phyloP scores from a whole-genome alignment of 108 stramenopile species.

The Nitzschia sp. region DNA sequence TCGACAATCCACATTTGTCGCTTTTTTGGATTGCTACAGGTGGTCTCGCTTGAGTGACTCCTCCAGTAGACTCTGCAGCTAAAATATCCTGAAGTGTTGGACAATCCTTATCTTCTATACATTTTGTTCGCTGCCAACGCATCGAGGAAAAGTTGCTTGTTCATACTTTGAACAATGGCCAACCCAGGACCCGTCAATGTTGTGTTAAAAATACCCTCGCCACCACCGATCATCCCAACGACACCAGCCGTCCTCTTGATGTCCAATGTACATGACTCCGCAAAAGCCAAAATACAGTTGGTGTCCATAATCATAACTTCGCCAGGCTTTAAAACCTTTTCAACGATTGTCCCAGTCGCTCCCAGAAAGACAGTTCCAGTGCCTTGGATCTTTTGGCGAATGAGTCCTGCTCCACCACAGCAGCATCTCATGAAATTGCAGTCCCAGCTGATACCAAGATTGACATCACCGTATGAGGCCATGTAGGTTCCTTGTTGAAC shows the following conservation, averaged over 20 bases:
- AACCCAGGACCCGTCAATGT: conserved; percentile 81
- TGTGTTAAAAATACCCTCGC: conserved; percentile 85
- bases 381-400: conserved; percentile 52
- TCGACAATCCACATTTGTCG: conserved; percentile 5
- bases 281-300: conserved; percentile 74
- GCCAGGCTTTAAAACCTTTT: conserved; percentile 53
- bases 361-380: conserved; percentile 72
- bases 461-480: conserved; percentile 50
- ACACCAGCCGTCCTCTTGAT: conserved; percentile 62
- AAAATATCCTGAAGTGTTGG: too few species aligned
- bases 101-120: conserved; percentile 35
- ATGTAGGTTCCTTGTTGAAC: conserved; percentile 52
- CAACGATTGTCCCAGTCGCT: conserved; percentile 73
- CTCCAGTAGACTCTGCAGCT: too few species aligned
- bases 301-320: conserved; percentile 78
- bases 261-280: conserved; percentile 64
- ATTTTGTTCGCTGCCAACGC: conserved; percentile 45
- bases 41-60: too few species aligned
- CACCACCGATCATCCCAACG: conserved; percentile 84
- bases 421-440: conserved; percentile 52
- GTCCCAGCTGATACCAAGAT: conserved; percentile 38
- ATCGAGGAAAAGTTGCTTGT: conserved; percentile 25
- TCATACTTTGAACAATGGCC: conserved; percentile 77
- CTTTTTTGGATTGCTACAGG: neutral
- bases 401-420: conserved; percentile 48